These are phyloP conservation scores for Colletotrichum somersetense DNA, from an alignment of 2,329 filamentous ascomycete species.

Conservation along the genomic window DNA sequence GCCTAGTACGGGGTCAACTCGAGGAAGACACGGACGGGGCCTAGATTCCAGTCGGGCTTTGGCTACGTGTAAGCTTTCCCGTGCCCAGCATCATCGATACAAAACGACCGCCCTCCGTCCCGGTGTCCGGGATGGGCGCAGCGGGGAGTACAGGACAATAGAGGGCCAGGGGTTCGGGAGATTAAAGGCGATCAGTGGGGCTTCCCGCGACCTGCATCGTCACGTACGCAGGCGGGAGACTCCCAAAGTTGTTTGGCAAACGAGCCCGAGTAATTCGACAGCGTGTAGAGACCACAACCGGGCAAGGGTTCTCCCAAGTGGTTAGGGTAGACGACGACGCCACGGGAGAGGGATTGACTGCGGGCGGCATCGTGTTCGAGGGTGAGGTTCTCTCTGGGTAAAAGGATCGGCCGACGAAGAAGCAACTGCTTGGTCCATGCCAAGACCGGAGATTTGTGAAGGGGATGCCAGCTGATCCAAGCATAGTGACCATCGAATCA, in stretches of 20 bases:
- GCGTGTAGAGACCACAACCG: background rate
- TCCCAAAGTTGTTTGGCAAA: too few species aligned
- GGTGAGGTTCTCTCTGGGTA: background rate
- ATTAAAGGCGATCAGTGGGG: constrained; percentile 41
- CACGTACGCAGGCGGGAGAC: background rate
- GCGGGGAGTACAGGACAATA: background rate
- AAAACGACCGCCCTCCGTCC: background rate
- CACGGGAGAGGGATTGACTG: background rate
- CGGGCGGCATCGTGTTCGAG: background rate
- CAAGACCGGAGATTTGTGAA: background rate
- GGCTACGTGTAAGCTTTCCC: background rate
- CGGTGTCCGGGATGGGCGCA: background rate
- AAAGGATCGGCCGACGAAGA: background rate
- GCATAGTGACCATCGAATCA: background rate
- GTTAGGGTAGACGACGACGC: background rate
- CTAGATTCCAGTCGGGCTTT: too few species aligned
- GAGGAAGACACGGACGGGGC: background rate
- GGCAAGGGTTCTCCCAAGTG: background rate
- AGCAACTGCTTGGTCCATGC: background rate
- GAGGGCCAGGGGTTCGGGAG: constrained; percentile 21
- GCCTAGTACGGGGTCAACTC: background rate
- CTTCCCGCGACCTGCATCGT: constrained; percentile 28
- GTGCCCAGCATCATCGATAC: background rate
- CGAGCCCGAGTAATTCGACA: background rate
- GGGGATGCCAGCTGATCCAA: background rate